These are phyloP conservation scores for Candida glucosophila DNA, from an alignment of 1,139 yeast genomes.

Conservation along the genomic window DNA sequence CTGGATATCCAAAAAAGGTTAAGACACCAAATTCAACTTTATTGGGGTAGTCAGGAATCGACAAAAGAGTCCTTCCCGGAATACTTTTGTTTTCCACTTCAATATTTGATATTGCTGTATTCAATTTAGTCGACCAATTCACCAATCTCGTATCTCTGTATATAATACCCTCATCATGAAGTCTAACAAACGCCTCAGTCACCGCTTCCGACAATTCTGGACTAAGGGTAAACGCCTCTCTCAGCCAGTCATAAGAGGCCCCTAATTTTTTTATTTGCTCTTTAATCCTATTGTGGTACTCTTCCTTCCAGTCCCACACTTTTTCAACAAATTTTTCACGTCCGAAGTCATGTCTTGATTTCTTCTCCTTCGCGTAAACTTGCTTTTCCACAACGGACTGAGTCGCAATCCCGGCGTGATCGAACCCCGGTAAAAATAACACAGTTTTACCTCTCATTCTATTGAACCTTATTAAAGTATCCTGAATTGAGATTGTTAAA, in stretches of 20 bases:
- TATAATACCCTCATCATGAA: constrained; percentile 92
- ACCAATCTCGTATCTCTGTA: constrained; percentile 91
- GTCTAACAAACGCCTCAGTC: constrained; percentile 79
- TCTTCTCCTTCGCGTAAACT: constrained; percentile 79
- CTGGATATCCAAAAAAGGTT: constrained; percentile 87
- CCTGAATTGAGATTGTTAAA: constrained; percentile 90
- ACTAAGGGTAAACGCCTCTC: constrained; percentile 89
- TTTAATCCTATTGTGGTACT: constrained; percentile 80
- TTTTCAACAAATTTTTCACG: constrained; percentile 81
- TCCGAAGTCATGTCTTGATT: constrained; percentile 91
- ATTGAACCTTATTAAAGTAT: constrained; percentile 83
- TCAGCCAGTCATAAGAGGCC: constrained; percentile 93
- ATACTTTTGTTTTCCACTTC: constrained; percentile 92
- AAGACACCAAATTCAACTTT: constrained; percentile 93
- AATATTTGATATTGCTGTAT: constrained; percentile 91
- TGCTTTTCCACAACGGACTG: constrained; percentile 98
- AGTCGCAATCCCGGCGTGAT: constrained; percentile 98
- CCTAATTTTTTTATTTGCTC: constrained; percentile 80
- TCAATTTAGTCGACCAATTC: constrained; percentile 92
- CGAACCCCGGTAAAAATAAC: constrained; percentile 91
- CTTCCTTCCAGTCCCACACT: constrained; percentile 99
- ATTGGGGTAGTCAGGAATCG: constrained; percentile 85
- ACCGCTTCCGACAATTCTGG: constrained; percentile 77
- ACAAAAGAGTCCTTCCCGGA: constrained; percentile 69
- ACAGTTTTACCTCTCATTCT: constrained; percentile 97